Percentiles rank a stretch among this genome's conserved stretches.
Evolutionary conservation across 345 rosid genomes (phyloP).

Genomic region (Conringia planisiliqua): DNA sequence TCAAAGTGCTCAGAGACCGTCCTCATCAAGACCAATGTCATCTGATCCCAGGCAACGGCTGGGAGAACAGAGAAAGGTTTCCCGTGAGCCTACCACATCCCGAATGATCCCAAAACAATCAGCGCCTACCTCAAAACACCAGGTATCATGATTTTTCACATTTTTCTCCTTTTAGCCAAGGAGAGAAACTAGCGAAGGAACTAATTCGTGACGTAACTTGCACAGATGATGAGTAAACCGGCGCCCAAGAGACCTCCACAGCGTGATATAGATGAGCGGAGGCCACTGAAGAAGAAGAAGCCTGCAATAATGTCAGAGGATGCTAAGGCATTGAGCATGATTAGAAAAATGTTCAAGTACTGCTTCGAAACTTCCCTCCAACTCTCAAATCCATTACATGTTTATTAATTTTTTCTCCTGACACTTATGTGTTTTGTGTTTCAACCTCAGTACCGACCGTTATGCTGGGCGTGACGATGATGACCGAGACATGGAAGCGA

Average conservation of each 20-base stretch:
- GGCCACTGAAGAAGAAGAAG: conserved; percentile 58
- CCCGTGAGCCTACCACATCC: conserved; percentile 38
- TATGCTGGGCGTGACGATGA: conserved; percentile 44
- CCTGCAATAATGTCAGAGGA: conserved; percentile 41
- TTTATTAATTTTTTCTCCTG: neutral
- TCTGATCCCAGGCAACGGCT: conserved; percentile 43
- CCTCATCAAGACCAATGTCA: conserved; percentile 43
- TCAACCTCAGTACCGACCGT: conserved; percentile 7
- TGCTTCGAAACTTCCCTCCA: neutral
- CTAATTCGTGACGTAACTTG: neutral
- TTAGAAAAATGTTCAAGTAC: conserved; percentile 65
- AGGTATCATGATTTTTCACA: conserved; percentile 30
- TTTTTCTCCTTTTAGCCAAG: neutral
- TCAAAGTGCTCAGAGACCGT: conserved; percentile 39
- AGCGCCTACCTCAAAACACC: conserved; percentile 42
- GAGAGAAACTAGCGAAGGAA: neutral
- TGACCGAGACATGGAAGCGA: conserved; percentile 81
- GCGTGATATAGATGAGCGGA: conserved; percentile 37
- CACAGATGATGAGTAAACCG: conserved; percentile 50
- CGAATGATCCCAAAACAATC: conserved; percentile 44
- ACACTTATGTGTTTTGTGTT: neutral
- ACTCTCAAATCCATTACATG: neutral
- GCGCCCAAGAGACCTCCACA: conserved; percentile 40
- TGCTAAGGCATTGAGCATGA: conserved; percentile 39
- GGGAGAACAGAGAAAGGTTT: conserved; percentile 45